Evolutionary conservation across 129 eudicot species (phyloP), one percentile per base, ranked within the genome.

Genomic region (Helianthus tuberosus): DNA sequence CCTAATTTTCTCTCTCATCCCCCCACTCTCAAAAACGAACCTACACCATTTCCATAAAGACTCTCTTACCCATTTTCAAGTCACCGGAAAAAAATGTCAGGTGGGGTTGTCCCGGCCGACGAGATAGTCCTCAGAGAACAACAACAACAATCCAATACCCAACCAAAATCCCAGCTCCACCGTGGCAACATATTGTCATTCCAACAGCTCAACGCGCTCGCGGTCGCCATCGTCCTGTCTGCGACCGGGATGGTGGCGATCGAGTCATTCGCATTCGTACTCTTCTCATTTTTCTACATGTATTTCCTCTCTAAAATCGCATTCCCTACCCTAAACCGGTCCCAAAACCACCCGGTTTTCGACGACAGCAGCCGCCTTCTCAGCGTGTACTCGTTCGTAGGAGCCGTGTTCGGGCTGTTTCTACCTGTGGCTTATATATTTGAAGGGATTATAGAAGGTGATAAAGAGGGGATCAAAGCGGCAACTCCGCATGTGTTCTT

Each of bases 401-500:
- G 82, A 0, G 83, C 85, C 5, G 53, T 86, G 1, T 44, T 88
- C 25, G 98, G 97, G 0, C 47, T 94, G 0, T 70, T 94, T n/a
- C 88, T 88, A 1, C 98, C 98, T 5, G 77, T 86, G 0, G 90
- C 77, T 0, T 94, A 86, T 82, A 85, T 94, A 6, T 77, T 88
- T 14, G 86, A 90, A 49, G 98, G 98, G 0, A 75, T 94, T 1
- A 41, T 68, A 3, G 88, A 78, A 41, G 91, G 98, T 0, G 93
- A 90, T 14, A 86, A 85, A 59, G 89, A 86, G 55, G 93, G 96
- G 3, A 85, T 90, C n/a, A 85, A 86, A 70, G 89, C 96, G 0
- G 97, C 97, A 0, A 93, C 89, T 0, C 96, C 98, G 0, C 97
- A 88, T 25, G 84, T 90, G 16, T 91, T 90, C 57, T 73, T 94